phyloP scores from a whole-genome alignment of 108 stramenopile genomes.

The Fragilaria crotonensis region DNA sequence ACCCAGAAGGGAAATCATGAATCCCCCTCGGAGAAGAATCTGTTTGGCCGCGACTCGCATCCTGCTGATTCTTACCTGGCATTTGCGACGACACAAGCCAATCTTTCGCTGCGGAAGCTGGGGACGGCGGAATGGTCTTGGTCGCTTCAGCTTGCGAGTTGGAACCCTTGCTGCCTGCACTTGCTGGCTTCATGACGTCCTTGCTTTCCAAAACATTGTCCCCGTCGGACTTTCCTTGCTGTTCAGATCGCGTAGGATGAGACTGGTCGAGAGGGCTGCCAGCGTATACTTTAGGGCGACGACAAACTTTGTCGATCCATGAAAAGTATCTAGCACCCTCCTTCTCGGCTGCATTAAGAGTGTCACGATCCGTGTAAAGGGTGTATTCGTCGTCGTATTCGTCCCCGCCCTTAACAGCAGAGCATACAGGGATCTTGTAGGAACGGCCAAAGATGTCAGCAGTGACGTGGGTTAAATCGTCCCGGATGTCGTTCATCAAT shows the following conservation, averaged over 20 bases:
- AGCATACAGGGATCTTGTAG: neutral
- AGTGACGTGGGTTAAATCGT: neutral
- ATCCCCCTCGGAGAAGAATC: neutral
- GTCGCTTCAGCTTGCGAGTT: too few species aligned
- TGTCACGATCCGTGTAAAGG: neutral
- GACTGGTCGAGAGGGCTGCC: too few species aligned
- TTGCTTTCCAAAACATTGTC: neutral
- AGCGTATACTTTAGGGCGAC: neutral
- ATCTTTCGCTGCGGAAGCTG: neutral
- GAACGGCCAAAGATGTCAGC: neutral
- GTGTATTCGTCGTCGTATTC: neutral
- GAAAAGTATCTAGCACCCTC: neutral
- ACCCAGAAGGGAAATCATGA: neutral
- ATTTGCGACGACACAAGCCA: neutral
- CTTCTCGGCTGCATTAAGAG: neutral
- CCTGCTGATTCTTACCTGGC: neutral
- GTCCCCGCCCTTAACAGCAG: neutral
- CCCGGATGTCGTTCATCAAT: neutral
- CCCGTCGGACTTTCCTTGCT: too few species aligned
- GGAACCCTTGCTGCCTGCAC: too few species aligned
- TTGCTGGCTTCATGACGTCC: neutral
- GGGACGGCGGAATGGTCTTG: neutral
- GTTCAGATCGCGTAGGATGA: too few species aligned
- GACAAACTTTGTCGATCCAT: neutral
- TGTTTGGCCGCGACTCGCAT: too few species aligned